These are phyloP conservation scores for Melastoma malabathricum DNA, from an alignment of 345 rosid species.

Conservation along the genomic window DNA sequence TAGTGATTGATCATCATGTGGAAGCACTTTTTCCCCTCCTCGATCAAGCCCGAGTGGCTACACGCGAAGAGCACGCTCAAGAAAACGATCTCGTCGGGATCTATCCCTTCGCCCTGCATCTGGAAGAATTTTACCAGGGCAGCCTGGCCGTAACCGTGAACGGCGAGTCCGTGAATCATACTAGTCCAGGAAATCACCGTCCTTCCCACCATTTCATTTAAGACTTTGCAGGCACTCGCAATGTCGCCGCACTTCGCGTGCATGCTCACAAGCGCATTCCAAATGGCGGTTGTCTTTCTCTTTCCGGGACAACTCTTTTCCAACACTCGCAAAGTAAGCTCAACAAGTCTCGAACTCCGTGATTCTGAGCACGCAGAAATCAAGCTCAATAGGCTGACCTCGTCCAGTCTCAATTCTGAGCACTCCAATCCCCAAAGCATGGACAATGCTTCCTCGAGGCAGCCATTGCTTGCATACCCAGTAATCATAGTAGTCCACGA, in stretches of 20 bases:
- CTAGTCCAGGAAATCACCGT: slow-evolving; percentile 34
- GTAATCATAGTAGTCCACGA: slow-evolving; percentile 26
- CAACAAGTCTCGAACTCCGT: slow-evolving; percentile 22
- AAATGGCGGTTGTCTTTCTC: slow-evolving; percentile 16
- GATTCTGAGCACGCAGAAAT: slow-evolving; percentile 24
- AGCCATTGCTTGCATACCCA: slow-evolving; percentile 12
- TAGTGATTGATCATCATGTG: slow-evolving; percentile 18
- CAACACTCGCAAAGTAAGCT: slow-evolving; percentile 19
- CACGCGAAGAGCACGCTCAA: slow-evolving; percentile 25
- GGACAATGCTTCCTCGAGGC: slow-evolving; percentile 22
- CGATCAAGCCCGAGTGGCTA: slow-evolving; percentile 28
- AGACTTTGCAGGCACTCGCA: slow-evolving; percentile 18
- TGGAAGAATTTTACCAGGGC: slow-evolving; percentile 24
- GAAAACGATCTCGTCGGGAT: slow-evolving; percentile 28
- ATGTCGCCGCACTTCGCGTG: slow-evolving; percentile 38
- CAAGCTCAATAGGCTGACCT: slow-evolving; percentile 24
- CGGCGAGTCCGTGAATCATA: slow-evolving; percentile 27
- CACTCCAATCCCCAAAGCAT: slow-evolving; percentile 24
- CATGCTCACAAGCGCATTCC: slow-evolving; percentile 32
- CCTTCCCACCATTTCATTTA: slow-evolving; percentile 21
- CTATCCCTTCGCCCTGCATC: slow-evolving; percentile 18
- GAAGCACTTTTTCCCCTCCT: slow-evolving; percentile 23
- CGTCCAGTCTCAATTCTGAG: slow-evolving; percentile 17
- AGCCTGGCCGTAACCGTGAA: slow-evolving; percentile 22
- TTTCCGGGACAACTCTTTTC: slow-evolving; percentile 12